Evolutionary conservation across 345 rosid species (phyloP).

Genomic region (Raphanus sativus): DNA sequence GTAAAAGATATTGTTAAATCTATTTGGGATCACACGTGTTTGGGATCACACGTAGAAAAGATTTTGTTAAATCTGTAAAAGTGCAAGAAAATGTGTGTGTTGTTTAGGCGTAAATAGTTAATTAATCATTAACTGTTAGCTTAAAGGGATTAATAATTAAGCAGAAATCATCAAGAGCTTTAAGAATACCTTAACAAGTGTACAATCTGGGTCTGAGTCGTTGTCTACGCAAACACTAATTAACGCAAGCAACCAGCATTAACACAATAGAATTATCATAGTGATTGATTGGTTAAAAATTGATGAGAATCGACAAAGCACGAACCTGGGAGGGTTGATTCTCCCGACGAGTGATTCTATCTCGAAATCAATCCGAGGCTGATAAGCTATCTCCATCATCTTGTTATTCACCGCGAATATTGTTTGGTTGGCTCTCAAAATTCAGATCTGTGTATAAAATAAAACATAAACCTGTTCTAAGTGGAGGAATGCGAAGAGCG

Average conservation of each 20-base stretch:
- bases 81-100: neutral
- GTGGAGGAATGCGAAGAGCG: neutral
- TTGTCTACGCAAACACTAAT: constrained; percentile 88
- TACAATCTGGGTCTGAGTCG: constrained; percentile 66
- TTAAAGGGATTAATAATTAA: neutral
- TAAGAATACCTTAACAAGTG: constrained; percentile 74
- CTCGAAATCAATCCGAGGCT: constrained; percentile 77
- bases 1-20: too few relatives aligned
- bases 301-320: neutral
- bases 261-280: neutral
- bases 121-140: neutral
- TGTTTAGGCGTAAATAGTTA: neutral
- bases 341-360: constrained; percentile 76
- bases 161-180: neutral
- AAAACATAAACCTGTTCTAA: neutral
- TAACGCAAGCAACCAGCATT: constrained; percentile 16
- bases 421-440: neutral
- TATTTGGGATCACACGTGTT: too few relatives aligned
- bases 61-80: neutral
- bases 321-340: constrained; percentile 79
- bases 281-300: neutral
- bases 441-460: neutral
- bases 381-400: constrained; percentile 63
- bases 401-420: neutral
- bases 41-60: too few relatives aligned